Percentiles rank a stretch among this genome's conserved stretches.
Conservation (phyloP, 2,329 filamentous ascomycete species). For the Cordyceps militaris region DNA sequence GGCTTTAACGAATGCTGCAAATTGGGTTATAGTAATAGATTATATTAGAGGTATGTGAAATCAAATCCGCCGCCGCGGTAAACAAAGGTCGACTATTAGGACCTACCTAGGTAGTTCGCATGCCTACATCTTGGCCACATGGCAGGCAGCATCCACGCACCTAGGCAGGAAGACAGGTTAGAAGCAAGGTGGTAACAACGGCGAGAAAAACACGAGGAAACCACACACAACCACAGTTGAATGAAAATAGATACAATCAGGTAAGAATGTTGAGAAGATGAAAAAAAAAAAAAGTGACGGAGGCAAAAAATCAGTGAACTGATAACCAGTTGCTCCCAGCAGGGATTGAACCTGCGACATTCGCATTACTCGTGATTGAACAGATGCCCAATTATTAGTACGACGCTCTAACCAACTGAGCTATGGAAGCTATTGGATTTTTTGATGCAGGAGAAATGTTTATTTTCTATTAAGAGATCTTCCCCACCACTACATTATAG, state of each 20-base stretch:
- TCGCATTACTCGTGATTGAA: neutral
- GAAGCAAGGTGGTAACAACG: no score
- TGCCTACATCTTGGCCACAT: neutral
- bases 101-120: neutral
- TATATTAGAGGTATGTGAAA: neutral
- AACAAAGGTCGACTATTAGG: neutral
- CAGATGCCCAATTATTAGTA: neutral
- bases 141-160: neutral
- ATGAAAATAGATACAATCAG: no score
- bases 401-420: conserved; percentile 1
- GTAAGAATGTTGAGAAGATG: no score
- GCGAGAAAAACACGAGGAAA: no score
- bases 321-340: neutral
- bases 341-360: conserved; percentile 3
- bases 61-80: neutral
- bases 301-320: neutral
- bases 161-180: neutral
- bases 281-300: neutral
- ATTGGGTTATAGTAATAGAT: neutral
- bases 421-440: neutral
- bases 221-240: no score
- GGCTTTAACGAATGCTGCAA: neutral
- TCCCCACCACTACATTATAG: no score
- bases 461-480: no score
- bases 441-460: no score